These are phyloP conservation scores for Stagonosporopsis rhizophila DNA, from an alignment of 2,329 filamentous ascomycete species.

Conservation along the genomic window DNA sequence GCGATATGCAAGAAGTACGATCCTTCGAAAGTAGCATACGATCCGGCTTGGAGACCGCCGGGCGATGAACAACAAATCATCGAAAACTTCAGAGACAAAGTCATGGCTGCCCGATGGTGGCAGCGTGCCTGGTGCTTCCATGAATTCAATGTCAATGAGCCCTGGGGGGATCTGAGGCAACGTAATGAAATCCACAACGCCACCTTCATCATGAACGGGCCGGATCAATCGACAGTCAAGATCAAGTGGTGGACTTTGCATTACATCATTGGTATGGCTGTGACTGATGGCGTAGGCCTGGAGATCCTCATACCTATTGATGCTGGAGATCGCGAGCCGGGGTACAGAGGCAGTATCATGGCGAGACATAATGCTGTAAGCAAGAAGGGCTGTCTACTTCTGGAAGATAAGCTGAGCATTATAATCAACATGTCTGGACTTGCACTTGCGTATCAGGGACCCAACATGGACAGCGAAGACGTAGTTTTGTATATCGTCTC, in stretches of 20 bases:
- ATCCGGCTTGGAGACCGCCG: constrained; percentile 10
- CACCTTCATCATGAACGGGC: constrained; percentile 25
- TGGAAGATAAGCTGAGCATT: constrained; percentile 23
- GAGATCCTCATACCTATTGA: constrained; percentile 6
- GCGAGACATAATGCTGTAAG: constrained; percentile 17
- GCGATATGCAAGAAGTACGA: constrained; percentile 11
- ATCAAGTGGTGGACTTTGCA: constrained; percentile 22
- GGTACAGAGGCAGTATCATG: constrained; percentile 22
- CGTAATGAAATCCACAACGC: constrained; percentile 16
- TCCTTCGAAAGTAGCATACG: background rate
- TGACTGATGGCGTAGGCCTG: constrained; percentile 4
- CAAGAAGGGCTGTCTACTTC: constrained; percentile 17
- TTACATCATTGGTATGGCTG: constrained; percentile 5
- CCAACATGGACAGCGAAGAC: constrained; percentile 3
- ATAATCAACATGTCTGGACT: constrained; percentile 25
- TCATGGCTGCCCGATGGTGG: constrained; percentile 23
- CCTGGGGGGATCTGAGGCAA: constrained; percentile 20
- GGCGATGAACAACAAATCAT: background rate
- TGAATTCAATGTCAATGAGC: constrained; percentile 26
- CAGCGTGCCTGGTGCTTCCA: constrained; percentile 27
- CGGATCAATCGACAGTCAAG: constrained; percentile 16
- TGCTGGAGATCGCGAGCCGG: constrained; percentile 5
- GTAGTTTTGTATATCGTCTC: constrained; percentile 15
- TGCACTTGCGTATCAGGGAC: constrained; percentile 23
- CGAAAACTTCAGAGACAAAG: constrained; percentile 16